A percentile compares a stretch with the other conserved stretches of the same genome.
Evolutionary conservation across 305 asterid species (phyloP).

Genomic region (Salvia sclarea): DNA sequence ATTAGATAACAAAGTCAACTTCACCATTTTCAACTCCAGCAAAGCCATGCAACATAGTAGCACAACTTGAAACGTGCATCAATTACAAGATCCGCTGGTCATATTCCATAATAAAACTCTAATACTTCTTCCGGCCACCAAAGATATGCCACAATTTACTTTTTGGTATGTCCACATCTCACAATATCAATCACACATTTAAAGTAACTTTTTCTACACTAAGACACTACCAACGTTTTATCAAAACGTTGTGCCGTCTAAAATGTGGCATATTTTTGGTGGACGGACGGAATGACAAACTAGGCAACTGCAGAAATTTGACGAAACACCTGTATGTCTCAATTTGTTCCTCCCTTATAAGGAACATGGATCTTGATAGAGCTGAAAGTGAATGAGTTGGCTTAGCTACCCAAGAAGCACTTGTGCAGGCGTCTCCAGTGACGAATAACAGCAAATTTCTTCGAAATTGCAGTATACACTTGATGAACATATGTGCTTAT

Average conservation of each 20-base stretch:
- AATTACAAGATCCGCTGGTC: slow-evolving; percentile 3
- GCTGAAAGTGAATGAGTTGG: slow-evolving; percentile 38
- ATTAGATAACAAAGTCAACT: slow-evolving; percentile 35
- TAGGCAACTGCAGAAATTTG: slow-evolving; percentile 24
- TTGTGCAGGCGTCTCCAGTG: slow-evolving; percentile 2
- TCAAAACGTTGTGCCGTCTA: too few relatives aligned
- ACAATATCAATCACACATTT: too few relatives aligned
- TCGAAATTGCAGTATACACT: slow-evolving; percentile 10
- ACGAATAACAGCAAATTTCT: neutral
- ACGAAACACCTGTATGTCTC: slow-evolving; percentile 65
- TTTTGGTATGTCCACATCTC: too few relatives aligned
- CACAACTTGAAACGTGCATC: slow-evolving; percentile 16
- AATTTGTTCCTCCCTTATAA: slow-evolving; percentile 41
- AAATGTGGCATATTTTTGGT: too few relatives aligned
- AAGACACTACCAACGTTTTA: too few relatives aligned
- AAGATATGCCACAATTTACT: too few relatives aligned
- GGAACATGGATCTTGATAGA: slow-evolving; percentile 38
- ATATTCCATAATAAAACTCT: too few relatives aligned
- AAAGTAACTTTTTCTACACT: too few relatives aligned
- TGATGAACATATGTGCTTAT: neutral
- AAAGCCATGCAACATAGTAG: slow-evolving; percentile 32
- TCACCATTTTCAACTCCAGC: slow-evolving; percentile 45
- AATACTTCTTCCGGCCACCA: too few relatives aligned
- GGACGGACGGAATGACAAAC: too few relatives aligned
- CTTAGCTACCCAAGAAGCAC: slow-evolving; percentile 38